A percentile compares a stretch with the other conserved stretches of the same genome.
Conservation (phyloP, 495 filamentous ascomycete species). For the Daldinia concentrica region DNA sequence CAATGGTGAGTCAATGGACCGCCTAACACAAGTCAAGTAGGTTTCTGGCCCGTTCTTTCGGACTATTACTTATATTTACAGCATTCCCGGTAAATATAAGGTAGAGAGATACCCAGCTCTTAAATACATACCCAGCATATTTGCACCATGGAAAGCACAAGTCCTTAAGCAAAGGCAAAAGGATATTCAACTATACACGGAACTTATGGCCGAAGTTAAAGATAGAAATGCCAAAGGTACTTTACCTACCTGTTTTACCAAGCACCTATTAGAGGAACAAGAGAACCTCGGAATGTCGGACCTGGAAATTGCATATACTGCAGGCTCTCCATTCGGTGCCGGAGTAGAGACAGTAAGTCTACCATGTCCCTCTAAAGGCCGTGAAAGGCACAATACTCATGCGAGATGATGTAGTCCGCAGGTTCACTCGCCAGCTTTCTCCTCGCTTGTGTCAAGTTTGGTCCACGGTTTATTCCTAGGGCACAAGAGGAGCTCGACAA, state of each 20-base stretch:
- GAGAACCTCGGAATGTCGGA: slow-evolving; percentile 59
- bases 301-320: slow-evolving; percentile 65
- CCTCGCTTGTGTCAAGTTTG: slow-evolving; percentile 64
- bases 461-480: slow-evolving; percentile 54
- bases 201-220: slow-evolving; percentile 60
- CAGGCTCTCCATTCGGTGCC: slow-evolving; percentile 68
- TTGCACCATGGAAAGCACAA: slow-evolving; percentile 67
- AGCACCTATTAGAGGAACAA: slow-evolving; percentile 59
- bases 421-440: slow-evolving; percentile 62
- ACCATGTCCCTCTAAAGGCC: slow-evolving; percentile 38
- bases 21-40: slow-evolving; percentile 64
- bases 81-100: slow-evolving; percentile 66
- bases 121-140: slow-evolving; percentile 59
- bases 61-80: slow-evolving; percentile 11
- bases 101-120: slow-evolving; percentile 67
- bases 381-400: slow-evolving; percentile 53
- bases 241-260: slow-evolving; percentile 60
- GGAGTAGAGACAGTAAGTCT: slow-evolving; percentile 69
- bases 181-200: slow-evolving; percentile 62
- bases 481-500: slow-evolving; percentile 66
- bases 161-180: slow-evolving; percentile 60
- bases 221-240: slow-evolving; percentile 52
- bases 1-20: slow-evolving; percentile 65
- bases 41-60: neutral
- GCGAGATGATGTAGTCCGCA: slow-evolving; percentile 50